A percentile compares a stretch with the other conserved stretches of the same genome.
phyloP scores from a whole-genome alignment of 441 rosid genomes.

The Eutrema salsugineum region DNA sequence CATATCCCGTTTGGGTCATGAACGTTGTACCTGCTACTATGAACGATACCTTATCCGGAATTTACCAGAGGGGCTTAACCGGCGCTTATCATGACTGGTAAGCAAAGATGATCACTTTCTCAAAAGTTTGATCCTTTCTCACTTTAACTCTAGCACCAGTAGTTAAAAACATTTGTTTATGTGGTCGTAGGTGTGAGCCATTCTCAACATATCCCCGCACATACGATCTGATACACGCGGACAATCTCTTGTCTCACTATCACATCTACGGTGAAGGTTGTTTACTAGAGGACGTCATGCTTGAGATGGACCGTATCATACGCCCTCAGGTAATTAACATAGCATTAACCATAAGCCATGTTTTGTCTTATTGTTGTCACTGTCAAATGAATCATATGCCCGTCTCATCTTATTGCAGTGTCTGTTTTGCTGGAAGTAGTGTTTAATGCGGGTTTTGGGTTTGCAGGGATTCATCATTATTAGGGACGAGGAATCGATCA shows the following conservation, averaged over 20 bases:
- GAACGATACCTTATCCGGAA: conserved; percentile 71
- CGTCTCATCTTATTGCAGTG: background rate
- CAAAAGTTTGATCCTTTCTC: too few relatives aligned
- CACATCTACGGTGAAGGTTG: conserved; percentile 52
- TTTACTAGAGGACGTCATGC: conserved; percentile 72
- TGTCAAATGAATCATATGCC: background rate
- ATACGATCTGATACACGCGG: conserved; percentile 78
- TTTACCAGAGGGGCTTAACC: conserved; percentile 75
- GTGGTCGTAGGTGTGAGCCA: conserved; percentile 72
- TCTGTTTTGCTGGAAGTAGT: too few relatives aligned
- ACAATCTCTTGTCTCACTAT: conserved; percentile 61
- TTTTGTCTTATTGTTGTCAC: background rate
- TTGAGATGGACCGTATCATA: conserved; percentile 92
- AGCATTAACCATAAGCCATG: background rate
- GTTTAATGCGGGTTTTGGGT: background rate
- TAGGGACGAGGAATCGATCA: conserved; percentile 61
- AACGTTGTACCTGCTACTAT: conserved; percentile 63
- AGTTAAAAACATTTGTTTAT: background rate
- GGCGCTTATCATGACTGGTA: conserved; percentile 96
- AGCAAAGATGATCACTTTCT: conserved; percentile 21
- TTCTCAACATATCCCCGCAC: conserved; percentile 96
- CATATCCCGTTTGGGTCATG: conserved; percentile 92
- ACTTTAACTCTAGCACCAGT: too few relatives aligned
- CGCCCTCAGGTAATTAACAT: conserved; percentile 70
- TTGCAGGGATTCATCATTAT: conserved; percentile 76